Conservation (phyloP, 805 yeast genomes). For the Yarrowia alimentaria region DNA sequence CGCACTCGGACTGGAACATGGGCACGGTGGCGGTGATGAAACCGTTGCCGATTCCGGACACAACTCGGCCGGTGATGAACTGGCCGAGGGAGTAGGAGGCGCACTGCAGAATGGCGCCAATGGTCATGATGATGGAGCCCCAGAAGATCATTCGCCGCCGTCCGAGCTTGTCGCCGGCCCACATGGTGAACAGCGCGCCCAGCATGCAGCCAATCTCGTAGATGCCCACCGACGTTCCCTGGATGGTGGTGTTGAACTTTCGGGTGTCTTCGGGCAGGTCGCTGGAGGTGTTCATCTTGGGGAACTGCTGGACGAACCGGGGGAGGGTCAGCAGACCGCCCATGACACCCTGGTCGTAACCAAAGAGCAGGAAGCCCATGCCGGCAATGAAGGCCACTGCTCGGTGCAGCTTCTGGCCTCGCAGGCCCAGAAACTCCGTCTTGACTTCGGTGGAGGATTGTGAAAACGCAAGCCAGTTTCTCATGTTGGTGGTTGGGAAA, state of each 20-base stretch:
- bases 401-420: slow-evolving; percentile 30
- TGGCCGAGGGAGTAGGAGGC: slow-evolving; percentile 34
- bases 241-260: slow-evolving; percentile 30
- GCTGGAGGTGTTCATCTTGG: slow-evolving; percentile 29
- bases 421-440: slow-evolving; percentile 30
- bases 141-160: slow-evolving; percentile 48
- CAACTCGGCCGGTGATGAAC: slow-evolving; percentile 56
- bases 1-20: slow-evolving; percentile 75
- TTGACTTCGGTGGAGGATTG: slow-evolving; percentile 20
- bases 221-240: slow-evolving; percentile 36
- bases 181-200: slow-evolving; percentile 50
- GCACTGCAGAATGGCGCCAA: slow-evolving; percentile 51
- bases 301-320: slow-evolving; percentile 32
- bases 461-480: slow-evolving; percentile 17
- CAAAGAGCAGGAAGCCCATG: slow-evolving; percentile 49
- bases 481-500: slow-evolving; percentile 9
- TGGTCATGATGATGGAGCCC: slow-evolving; percentile 50
- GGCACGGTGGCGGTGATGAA: slow-evolving; percentile 78
- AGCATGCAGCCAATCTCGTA: slow-evolving; percentile 51
- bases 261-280: slow-evolving; percentile 1
- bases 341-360: slow-evolving; percentile 77
- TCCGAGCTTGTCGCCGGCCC: slow-evolving; percentile 50
- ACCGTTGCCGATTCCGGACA: slow-evolving; percentile 75
- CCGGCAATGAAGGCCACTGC: slow-evolving; percentile 33
- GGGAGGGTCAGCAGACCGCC: slow-evolving; percentile 68